These are phyloP conservation scores for Wallacemonas collosoma DNA, from an alignment of 208 protist genomes.

Conservation along the genomic window DNA sequence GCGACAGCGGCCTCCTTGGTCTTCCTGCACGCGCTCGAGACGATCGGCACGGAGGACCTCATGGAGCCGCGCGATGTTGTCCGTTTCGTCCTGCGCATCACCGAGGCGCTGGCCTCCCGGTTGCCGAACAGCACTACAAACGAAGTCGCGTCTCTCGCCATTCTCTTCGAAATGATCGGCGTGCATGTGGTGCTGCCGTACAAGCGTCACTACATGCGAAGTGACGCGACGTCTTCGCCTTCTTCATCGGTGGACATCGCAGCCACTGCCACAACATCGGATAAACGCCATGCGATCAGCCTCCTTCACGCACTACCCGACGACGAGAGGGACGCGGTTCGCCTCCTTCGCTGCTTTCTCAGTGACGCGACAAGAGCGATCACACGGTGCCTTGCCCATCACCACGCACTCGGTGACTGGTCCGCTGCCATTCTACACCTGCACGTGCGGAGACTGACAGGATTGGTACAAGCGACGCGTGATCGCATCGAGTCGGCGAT, in stretches of 20 bases:
- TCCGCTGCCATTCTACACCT: slow-evolving; percentile 33
- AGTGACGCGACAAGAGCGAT: slow-evolving; percentile 39
- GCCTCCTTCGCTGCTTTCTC: slow-evolving; percentile 41
- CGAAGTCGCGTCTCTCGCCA: slow-evolving; percentile 31
- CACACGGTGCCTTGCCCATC: slow-evolving; percentile 22
- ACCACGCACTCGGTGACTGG: slow-evolving; percentile 45
- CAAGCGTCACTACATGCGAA: slow-evolving; percentile 37
- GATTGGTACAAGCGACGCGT: slow-evolving; percentile 28
- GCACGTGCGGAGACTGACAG: slow-evolving; percentile 28
- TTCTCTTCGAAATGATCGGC: slow-evolving; percentile 40
- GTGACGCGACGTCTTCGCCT: background rate
- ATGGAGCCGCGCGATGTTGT: slow-evolving; percentile 33
- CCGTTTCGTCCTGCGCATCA: slow-evolving; percentile 27
- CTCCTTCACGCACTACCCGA: slow-evolving; percentile 9
- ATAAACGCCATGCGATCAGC: background rate
- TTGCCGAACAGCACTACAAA: slow-evolving; percentile 29
- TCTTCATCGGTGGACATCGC: background rate
- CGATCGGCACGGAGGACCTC: slow-evolving; percentile 18
- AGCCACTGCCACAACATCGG: background rate
- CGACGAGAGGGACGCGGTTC: slow-evolving; percentile 43
- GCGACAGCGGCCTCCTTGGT: slow-evolving; percentile 44
- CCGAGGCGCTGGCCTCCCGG: slow-evolving; percentile 19
- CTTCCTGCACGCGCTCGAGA: slow-evolving; percentile 40
- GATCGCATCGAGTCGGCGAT: slow-evolving; percentile 18
- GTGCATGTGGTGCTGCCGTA: slow-evolving; percentile 55